Base-by-base conservation (phyloP, 768 basidiomycete species). In the Naganishia antarctica region DNA sequence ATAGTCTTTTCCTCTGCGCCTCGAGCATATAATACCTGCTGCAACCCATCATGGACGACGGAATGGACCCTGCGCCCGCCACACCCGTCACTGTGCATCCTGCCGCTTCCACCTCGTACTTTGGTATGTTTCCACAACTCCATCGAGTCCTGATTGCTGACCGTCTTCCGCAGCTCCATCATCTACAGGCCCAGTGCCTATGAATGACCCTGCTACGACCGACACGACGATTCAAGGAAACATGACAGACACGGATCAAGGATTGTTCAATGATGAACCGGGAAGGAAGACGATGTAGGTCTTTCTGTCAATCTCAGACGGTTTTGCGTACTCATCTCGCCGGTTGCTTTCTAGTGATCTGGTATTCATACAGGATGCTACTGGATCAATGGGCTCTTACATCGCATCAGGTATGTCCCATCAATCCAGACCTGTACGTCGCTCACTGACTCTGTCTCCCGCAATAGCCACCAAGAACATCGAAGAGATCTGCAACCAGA, bases 401-500 rank as follows among this genome's bases (percentile, higher is more conserved):
- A 75, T 77, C 65, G 71, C 71, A 44, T 70, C 72, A 43, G 65
- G 65, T 66, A 31, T 29, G 31, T 58, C 21, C 5, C n/a, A 13
- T 9, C 3, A 57, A 6, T 23, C n/a, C 18, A 12, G 15, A 37
- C 28, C 37, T 63, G 29, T 3, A 31, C 41, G 5, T 46, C 29
- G 34, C 18, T 18, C 51, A 45, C 25, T 60, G 37, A 49, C 50
- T 12, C 58, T 45, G 28, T 29, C 29, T 28, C 34, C 18, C 29
- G 48, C 89, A 88, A n/a, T 89, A 48, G 92, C 91, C 21, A 93
- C 92, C 11, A 90, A 88, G 82, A 97, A 98, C 78, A 94, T 98
- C 78, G 88, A 92, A 73, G 84, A 89, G 75, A 98, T 98, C 73
- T 93, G 89, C 75, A 88, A 87, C 49, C 87, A 89, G 79, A 98